Base-by-base conservation (phyloP, 768 basidiomycete species). In the Chiua virens region DNA sequence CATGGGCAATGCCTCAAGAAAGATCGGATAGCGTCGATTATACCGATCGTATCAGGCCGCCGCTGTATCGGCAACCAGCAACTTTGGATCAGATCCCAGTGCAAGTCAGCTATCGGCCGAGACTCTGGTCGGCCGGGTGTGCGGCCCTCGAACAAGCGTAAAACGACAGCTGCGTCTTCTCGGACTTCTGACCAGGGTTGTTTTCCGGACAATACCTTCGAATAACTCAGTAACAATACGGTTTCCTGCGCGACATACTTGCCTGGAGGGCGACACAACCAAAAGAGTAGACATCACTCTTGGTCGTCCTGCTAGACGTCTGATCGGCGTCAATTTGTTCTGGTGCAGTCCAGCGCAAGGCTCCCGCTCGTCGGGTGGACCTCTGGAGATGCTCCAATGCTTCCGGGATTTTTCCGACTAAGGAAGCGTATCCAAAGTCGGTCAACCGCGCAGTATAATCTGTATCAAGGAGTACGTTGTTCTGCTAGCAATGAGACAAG, bases 271-370 rank as follows among this genome's bases (percentile, higher is more conserved):
- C 37, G 18, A 76, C 68, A 55, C 72, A 73, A 15, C 53, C 53
- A 34, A 50, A 54, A 45, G 49, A 34, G 15, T 34, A 34, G 11
- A 34, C 8, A 15, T 34, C 32, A 15, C 32, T 34, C 32, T 34
- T 15, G 44, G 21, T 38, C 11, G 37, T 38, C 37, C n/a, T 4
- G 9, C 4, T 54, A 45, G 4, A 15, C 23, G 20, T 42, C 25
- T 28, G 37, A 15, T 69, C 61, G 10, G 23, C 5, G 4, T 42
- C 60, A 51, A 36, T 55, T 22, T 27, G 59, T 17, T 69, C 56
- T 0, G 73, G 61, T 46, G 76, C 76, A 8, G 74, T 71, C 75
- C 76, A 77, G 1, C 77, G 70, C 22, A 76, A 67, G n/a, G 75
- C 71, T 7, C 52, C 52, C 8, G 47, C 23, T 9, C 17, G 75